Evolutionary conservation across 192 early-diverging fungal species (phyloP), one percentile per base, ranked within the genome.

Genomic region (Linnemannia schmuckeri): DNA sequence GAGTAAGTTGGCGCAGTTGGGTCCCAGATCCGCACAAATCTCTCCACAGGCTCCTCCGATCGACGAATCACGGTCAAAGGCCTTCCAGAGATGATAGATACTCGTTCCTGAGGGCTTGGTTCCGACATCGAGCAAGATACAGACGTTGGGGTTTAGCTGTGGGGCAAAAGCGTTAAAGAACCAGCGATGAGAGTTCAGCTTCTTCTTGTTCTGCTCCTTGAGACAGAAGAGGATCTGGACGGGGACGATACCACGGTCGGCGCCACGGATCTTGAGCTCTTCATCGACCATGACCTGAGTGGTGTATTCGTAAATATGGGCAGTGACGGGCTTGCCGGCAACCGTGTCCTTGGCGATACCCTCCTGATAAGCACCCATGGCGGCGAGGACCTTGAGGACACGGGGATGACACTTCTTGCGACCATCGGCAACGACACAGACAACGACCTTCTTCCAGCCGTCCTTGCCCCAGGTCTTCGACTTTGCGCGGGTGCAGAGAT

Each of bases 141-240:
- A 97, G 44, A 98, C 94, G 57, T 96, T 94, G 70, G 97, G 97
- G 52, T 94, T 91, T 79, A 98, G 85, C 41, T 96, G 89, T 20
- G 93, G 91, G 4, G 96, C 93, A 85, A 98, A 97, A 33, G 97
- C 97, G 85, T 96, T 97, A 90, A 98, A 98, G 93, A 98, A 98
- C 97, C 97, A 98, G 75, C 97, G 93, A 82, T 98, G 97, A 37
- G 96, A 97, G 92, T 98, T 98, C 91, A 98, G 94, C 92, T 96
- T 93, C 76, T 98, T 98, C 70, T 94, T 94, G 90, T 98, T 98
- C 89, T 97, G 93, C 79, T 97, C 96, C 91, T 98, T 98, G 73
- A 98, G 91, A 83, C 95, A 97, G 89, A 98, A 98, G 42, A 98
- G 80, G 40, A 98, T 93, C 89, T 98, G 97, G 63, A 96, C 92